These are phyloP conservation scores for Magnolia sinica DNA, from an alignment of 164 flowering plant genomes.

Conservation along the genomic window DNA sequence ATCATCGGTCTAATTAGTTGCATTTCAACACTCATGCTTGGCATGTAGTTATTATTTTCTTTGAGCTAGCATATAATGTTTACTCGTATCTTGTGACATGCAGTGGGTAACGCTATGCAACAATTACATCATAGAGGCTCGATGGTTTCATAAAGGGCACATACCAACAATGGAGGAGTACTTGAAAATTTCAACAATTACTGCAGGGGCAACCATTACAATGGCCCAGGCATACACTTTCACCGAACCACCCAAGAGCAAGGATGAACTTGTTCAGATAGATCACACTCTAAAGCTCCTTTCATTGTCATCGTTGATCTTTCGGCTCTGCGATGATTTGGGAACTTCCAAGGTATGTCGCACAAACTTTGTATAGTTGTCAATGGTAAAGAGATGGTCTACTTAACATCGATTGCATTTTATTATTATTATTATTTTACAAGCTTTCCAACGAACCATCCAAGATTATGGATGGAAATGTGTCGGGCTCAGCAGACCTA, in stretches of 20 bases:
- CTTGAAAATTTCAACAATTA: slow-evolving; percentile 32
- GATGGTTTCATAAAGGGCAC: slow-evolving; percentile 34
- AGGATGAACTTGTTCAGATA: slow-evolving; percentile 6
- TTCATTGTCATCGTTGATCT: not conserved
- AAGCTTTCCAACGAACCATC: too few species aligned
- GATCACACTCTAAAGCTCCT: not conserved
- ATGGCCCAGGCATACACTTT: slow-evolving; percentile 17
- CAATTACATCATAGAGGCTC: slow-evolving; percentile 37
- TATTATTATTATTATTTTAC: too few species aligned
- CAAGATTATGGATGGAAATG: too few species aligned
- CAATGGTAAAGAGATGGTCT: not conserved
- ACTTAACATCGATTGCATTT: not conserved
- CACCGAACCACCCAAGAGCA: not conserved
- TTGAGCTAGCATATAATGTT: not conserved
- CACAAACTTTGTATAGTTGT: too few species aligned
- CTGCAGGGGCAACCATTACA: slow-evolving; percentile 28
- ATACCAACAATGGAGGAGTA: slow-evolving; percentile 41
- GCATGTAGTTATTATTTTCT: not conserved
- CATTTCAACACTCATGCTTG: not conserved
- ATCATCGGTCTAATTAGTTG: not conserved
- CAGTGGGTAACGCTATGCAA: slow-evolving; percentile 45
- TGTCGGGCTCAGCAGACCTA: too few species aligned
- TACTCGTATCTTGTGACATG: not conserved
- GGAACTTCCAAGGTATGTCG: slow-evolving; percentile 4
- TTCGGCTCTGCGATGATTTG: slow-evolving; percentile 7